Conservation (phyloP, 345 rosid species). For the Melaleuca alternifolia region DNA sequence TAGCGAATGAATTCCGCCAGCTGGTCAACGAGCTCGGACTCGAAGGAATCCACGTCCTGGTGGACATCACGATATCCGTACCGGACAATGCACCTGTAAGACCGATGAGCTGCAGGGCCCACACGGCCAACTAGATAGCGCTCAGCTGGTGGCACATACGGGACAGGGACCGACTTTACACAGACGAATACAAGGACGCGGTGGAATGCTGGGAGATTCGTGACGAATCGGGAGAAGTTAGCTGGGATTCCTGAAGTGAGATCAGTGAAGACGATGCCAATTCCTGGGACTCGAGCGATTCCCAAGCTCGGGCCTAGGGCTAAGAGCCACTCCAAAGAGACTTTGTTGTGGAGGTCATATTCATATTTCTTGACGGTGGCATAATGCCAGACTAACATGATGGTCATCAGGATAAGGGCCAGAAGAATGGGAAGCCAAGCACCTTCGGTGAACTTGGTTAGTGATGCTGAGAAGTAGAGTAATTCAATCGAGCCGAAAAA, state of each 20-base stretch:
- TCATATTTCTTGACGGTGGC: conserved; percentile 8
- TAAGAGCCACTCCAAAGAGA: conserved; percentile 11
- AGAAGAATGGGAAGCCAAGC: conserved; percentile 14
- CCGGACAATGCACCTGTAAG: conserved; percentile 69
- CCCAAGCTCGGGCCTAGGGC: conserved; percentile 10
- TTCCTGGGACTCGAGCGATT: conserved; percentile 7
- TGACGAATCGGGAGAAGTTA: conserved; percentile 38
- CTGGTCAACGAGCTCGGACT: conserved; percentile 54
- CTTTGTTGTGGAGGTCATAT: conserved; percentile 9
- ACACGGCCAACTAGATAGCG: conserved; percentile 7
- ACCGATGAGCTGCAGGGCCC: conserved; percentile 38
- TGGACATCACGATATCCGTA: conserved; percentile 96
- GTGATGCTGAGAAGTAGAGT: conserved; percentile 12
- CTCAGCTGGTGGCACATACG: conserved; percentile 3
- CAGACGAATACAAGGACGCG: conserved; percentile 22
- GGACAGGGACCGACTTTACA: conserved; percentile 8
- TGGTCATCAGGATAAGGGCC: conserved; percentile 3
- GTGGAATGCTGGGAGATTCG: conserved; percentile 45
- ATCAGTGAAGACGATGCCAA: conserved; percentile 5
- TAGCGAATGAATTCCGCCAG: conserved; percentile 70
- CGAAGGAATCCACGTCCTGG: conserved; percentile 86
- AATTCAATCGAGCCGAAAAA: conserved; percentile 8
- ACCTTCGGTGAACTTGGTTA: conserved; percentile 6
- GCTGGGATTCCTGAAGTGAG: conserved; percentile 30
- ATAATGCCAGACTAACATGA: conserved; percentile 12